These are phyloP conservation scores for Beauveria asiatica DNA, from an alignment of 2,329 filamentous ascomycete genomes.

Conservation along the genomic window DNA sequence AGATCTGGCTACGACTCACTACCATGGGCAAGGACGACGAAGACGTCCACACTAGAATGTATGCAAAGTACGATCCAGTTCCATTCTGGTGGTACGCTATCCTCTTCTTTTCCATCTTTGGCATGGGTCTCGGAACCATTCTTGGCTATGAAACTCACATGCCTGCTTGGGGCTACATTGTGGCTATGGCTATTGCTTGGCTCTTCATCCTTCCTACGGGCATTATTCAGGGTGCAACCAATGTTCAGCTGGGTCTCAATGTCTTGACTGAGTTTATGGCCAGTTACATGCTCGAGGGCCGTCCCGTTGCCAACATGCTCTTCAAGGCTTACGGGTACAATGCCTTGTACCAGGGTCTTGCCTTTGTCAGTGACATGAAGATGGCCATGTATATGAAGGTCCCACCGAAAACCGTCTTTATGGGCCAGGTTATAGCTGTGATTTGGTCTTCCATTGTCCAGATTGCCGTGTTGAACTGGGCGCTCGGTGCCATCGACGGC, in stretches of 20 bases:
- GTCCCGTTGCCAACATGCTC: constrained; percentile 16
- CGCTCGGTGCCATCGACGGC: constrained; percentile 33
- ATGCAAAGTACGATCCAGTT: constrained; percentile 23
- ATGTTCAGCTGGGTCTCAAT: constrained; percentile 24
- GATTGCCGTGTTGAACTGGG: constrained; percentile 22
- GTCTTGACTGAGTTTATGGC: constrained; percentile 27
- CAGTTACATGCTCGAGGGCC: constrained; percentile 15
- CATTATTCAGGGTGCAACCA: constrained; percentile 23
- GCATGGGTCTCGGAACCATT: constrained; percentile 22
- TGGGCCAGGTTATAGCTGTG: constrained; percentile 35
- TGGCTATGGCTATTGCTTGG: constrained; percentile 17
- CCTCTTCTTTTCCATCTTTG: constrained; percentile 22
- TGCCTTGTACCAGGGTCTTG: constrained; percentile 30
- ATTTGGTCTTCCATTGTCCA: constrained; percentile 27
- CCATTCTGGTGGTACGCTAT: constrained; percentile 31
- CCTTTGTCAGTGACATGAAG: constrained; percentile 40
- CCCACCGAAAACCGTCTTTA: constrained; percentile 35
- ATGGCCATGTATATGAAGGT: constrained; percentile 42
- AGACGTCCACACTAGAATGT: constrained; percentile 28
- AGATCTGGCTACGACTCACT: constrained; percentile 36
- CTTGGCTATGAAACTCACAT: constrained; percentile 19
- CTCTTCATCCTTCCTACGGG: constrained; percentile 16
- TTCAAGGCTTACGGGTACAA: constrained; percentile 17
- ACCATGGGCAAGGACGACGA: constrained; percentile 34
- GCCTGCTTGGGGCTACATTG: constrained; percentile 19